Conservation (phyloP, 2,329 filamentous ascomycete genomes). For the Metarhizium robertsii region DNA sequence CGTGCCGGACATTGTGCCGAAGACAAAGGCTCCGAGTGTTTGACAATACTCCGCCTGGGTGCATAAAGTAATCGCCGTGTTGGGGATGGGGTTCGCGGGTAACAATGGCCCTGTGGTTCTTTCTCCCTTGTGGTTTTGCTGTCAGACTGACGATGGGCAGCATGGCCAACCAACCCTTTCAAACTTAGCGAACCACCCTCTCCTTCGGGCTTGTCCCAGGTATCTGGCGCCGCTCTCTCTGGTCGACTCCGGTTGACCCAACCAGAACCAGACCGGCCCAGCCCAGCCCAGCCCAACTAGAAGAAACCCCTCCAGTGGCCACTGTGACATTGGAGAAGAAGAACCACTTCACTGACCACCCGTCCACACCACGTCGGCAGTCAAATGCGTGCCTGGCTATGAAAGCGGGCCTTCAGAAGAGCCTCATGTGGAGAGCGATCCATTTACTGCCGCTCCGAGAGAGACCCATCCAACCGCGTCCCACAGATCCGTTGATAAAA, state of each 20-base stretch:
- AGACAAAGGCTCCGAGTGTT: no score
- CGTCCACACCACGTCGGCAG: constrained; percentile 8
- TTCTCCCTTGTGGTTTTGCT: not conserved
- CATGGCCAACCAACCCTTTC: not conserved
- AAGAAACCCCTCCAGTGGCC: not conserved
- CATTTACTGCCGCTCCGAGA: constrained; percentile 8
- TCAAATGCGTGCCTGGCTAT: constrained; percentile 8
- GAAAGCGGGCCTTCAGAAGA: constrained; percentile 11
- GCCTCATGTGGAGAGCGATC: constrained; percentile 13
- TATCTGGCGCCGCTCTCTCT: not conserved
- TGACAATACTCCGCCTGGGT: not conserved
- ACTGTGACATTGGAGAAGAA: constrained; percentile 6
- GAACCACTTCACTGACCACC: constrained; percentile 7
- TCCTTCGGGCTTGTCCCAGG: not conserved
- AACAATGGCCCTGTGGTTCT: constrained; percentile 1
- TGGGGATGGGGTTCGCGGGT: not conserved
- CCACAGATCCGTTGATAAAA: constrained; percentile 5
- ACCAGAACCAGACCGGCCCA: not conserved
- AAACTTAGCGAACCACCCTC: not conserved
- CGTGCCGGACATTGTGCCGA: no score
- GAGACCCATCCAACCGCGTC: constrained; percentile 7
- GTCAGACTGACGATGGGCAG: not conserved
- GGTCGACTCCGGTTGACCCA: constrained; percentile 1
- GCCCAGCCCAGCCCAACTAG: not conserved
- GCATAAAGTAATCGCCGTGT: not conserved